phyloP scores from a whole-genome alignment of 139 green algal species.

The Coelastrella sp. region DNA sequence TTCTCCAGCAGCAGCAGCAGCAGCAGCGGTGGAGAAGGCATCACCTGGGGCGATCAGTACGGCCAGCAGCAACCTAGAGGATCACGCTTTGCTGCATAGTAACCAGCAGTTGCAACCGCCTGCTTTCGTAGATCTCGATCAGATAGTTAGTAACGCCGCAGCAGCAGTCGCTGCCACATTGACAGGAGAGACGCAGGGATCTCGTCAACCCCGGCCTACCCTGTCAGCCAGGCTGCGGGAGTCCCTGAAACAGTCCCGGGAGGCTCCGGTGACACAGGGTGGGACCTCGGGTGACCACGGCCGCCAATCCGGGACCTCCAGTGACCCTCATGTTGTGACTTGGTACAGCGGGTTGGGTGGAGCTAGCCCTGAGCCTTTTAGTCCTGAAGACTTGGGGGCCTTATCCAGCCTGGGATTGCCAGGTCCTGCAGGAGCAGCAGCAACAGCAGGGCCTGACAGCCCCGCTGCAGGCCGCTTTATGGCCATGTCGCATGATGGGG shows the following conservation, averaged over 20 bases:
- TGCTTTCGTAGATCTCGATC: background rate
- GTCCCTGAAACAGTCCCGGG: background rate
- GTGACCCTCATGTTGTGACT: background rate
- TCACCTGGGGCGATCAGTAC: background rate
- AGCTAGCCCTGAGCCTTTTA: background rate
- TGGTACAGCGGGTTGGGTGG: slow-evolving; percentile 29
- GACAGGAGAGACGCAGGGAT: background rate
- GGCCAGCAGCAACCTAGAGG: background rate
- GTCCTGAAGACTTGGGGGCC: too few relatives aligned
- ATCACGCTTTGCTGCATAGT: background rate
- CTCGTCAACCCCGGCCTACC: background rate
- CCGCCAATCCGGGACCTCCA: background rate
- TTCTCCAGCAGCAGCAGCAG: background rate
- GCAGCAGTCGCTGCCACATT: background rate
- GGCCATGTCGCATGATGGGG: too few relatives aligned
- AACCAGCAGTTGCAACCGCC: background rate
- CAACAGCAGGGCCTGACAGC: background rate
- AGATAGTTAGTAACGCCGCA: background rate
- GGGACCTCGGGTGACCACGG: background rate
- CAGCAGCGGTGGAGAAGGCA: background rate
- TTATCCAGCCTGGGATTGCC: background rate
- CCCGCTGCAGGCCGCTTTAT: too few relatives aligned
- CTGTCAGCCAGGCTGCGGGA: slow-evolving; percentile 2
- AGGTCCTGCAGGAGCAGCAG: background rate
- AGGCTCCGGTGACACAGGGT: background rate